Evolutionary conservation across 1,284 basidiomycete genomes (phyloP), one percentile per base, ranked within the genome.

Genomic region (Ustilago cynodontis): DNA sequence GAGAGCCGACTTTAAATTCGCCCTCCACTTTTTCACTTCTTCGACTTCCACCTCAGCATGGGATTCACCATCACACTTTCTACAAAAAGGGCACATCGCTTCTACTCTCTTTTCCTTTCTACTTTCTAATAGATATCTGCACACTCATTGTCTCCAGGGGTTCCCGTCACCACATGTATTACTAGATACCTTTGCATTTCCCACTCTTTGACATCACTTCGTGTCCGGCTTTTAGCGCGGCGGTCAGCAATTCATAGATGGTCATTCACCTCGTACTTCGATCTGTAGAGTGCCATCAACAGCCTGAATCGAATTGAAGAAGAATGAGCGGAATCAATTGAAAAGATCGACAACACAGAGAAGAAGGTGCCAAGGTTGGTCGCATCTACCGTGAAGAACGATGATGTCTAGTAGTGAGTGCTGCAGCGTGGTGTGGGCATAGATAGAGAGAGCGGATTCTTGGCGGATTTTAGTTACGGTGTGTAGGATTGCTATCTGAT

Each of bases 1-100:
- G 71, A 75, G 49, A 57, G 71, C 66, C 64, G 66, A 55, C 66
- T 75, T 14, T 75, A 57, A 53, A 22, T 11, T n/a, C 16, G 2
- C 11, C 35, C 37, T 43, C 26, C 26, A 26, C 20, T 14, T 22
- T 11, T 53, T n/a, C 22, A 13, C 16, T 28, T 59, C 35, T 54
- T 41, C 18, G 8, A 11, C 24, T 28, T 56, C 26, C 45, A 33
- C 6, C 37, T 39, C 33, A 20, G 33, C 53, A 71, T 41, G 53
- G 65, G 53, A 56, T 61, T 43, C 47, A 41, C 53, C 28, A 20
- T 51, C 57, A 60, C 39, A 14, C 39, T 53, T 39, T 18, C 13
- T 60, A 49, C 24, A 39, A 50, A 59, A 49, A 28, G 24, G 39
- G 31, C 18, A 24, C n/a, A 49, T 26, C 39, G 26, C 50, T n/a